A percentile compares a stretch with the other conserved stretches of the same genome.
Conservation (phyloP, 1,284 basidiomycete genomes). For the Leccinum solheimii region DNA sequence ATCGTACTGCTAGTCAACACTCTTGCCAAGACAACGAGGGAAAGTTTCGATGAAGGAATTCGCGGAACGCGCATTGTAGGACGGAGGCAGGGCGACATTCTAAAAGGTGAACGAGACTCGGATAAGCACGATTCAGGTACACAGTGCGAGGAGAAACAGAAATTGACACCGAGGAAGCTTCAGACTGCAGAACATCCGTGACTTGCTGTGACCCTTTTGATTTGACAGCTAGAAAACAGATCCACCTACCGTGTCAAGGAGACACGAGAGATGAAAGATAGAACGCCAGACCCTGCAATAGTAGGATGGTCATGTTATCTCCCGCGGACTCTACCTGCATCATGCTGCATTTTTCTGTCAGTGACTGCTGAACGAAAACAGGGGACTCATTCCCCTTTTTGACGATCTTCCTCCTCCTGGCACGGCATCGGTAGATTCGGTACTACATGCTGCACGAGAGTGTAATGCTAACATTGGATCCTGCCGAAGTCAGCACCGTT, state of each 20-base stretch:
- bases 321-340: not conserved
- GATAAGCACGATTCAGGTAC: not conserved
- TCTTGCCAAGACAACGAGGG: too few relatives aligned
- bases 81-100: constrained; percentile 24
- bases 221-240: not conserved
- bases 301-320: not conserved
- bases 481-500: too few relatives aligned
- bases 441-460: too few relatives aligned
- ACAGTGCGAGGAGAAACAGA: too few relatives aligned
- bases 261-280: not conserved
- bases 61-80: constrained; percentile 37
- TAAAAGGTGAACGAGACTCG: constrained; percentile 30
- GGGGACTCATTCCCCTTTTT: too few relatives aligned
- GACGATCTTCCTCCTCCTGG: too few relatives aligned
- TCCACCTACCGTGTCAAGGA: not conserved
- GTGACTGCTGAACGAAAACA: too few relatives aligned
- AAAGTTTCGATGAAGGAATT: constrained; percentile 7
- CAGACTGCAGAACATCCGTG: too few relatives aligned
- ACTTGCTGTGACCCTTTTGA: too few relatives aligned
- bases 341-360: not conserved
- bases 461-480: too few relatives aligned
- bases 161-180: too few relatives aligned
- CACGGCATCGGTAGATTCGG: too few relatives aligned
- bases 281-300: not conserved
- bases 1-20: constrained; percentile 22